Conservation (phyloP, 2,329 filamentous ascomycete species). For the Monilinia laxa region DNA sequence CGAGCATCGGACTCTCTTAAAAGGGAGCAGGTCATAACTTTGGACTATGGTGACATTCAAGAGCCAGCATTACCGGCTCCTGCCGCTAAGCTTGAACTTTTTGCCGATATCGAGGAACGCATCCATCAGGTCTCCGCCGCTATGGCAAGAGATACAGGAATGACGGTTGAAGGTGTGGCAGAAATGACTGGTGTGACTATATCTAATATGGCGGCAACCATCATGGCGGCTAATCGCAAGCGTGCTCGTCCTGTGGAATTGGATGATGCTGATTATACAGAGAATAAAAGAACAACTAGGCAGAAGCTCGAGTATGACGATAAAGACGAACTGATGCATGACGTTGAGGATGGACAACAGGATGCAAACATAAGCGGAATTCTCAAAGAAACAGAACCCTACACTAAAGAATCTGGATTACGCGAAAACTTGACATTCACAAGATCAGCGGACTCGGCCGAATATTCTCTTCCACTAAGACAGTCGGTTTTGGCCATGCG, state of each 20-base stretch:
- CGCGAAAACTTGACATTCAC: neutral
- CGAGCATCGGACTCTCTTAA: neutral
- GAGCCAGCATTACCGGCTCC: neutral
- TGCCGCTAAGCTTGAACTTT: neutral
- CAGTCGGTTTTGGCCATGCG: neutral
- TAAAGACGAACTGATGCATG: neutral
- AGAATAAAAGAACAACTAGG: neutral
- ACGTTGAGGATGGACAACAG: neutral
- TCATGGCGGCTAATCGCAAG: conserved; percentile 13
- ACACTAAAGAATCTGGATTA: conserved; percentile 11
- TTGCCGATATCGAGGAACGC: conserved; percentile 13
- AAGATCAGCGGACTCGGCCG: neutral
- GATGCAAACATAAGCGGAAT: neutral
- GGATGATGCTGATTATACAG: neutral
- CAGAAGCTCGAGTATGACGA: conserved; percentile 4
- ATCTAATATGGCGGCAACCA: conserved; percentile 8
- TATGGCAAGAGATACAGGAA: conserved; percentile 2
- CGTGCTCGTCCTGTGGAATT: conserved; percentile 11
- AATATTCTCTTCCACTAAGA: no score
- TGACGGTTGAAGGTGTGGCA: conserved; percentile 4
- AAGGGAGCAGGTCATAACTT: neutral
- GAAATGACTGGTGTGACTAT: conserved; percentile 9
- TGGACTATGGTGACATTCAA: neutral
- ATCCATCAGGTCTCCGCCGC: neutral
- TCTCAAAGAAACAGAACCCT: conserved; percentile 16